Evolutionary conservation across 192 early-diverging fungal species (phyloP).

Genomic region (Dissophora ornata): DNA sequence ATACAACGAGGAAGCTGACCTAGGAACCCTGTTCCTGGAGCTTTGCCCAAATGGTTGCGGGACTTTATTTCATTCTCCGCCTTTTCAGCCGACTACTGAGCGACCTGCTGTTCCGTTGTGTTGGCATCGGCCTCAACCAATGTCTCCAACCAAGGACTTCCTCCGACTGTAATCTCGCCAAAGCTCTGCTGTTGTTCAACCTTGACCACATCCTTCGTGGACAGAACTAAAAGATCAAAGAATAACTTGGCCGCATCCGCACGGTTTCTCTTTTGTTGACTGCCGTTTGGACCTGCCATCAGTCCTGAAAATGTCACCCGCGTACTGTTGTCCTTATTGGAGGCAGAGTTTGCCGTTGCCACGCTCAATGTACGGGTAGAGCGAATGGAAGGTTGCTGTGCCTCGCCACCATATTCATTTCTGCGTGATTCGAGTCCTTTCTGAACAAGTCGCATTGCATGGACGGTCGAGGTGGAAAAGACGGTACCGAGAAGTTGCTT

Average conservation of each 20-base stretch:
- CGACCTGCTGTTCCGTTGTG: conserved; percentile 10
- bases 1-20: too few relatives aligned
- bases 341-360: conserved; percentile 28
- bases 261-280: conserved; percentile 60
- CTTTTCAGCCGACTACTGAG: too few relatives aligned
- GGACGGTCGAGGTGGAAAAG: conserved; percentile 69
- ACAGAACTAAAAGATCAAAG: conserved; percentile 92
- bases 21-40: too few relatives aligned
- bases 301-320: conserved; percentile 37
- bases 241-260: conserved; percentile 85
- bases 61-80: too few relatives aligned
- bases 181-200: conserved; percentile 84
- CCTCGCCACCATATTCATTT: too few relatives aligned
- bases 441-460: conserved; percentile 71
- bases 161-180: conserved; percentile 82
- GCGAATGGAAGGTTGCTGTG: too few relatives aligned
- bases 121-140: conserved; percentile 37
- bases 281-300: conserved; percentile 26
- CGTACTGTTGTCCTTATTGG: conserved; percentile 23
- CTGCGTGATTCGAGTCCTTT: conserved; percentile 55
- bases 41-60: too few relatives aligned
- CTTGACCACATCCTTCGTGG: conserved; percentile 86
- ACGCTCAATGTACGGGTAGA: conserved; percentile 39
- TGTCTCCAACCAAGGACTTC: conserved; percentile 52
- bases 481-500: conserved; percentile 50